Conservation (phyloP, 2,329 filamentous ascomycete species). For the Talaromyces sp. region DNA sequence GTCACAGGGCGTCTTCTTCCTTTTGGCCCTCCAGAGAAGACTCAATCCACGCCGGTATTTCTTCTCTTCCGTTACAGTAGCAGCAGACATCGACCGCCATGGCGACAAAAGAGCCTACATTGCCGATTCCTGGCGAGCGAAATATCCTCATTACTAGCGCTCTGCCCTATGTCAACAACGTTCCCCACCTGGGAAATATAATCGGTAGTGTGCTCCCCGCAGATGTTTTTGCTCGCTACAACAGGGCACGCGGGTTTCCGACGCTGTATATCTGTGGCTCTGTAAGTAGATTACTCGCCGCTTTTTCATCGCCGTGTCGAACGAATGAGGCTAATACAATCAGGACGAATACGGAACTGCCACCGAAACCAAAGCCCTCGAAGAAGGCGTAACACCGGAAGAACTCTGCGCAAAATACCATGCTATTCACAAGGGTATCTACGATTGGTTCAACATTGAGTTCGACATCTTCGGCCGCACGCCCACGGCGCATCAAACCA, state of each 20-base stretch:
- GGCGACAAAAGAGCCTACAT: slow-evolving; percentile 37
- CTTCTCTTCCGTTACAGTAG: neutral
- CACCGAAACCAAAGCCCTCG: slow-evolving; percentile 90
- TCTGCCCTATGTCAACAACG: slow-evolving; percentile 78
- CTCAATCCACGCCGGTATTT: neutral
- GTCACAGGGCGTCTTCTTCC: neutral
- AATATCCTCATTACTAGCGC: slow-evolving; percentile 91
- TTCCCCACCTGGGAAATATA: slow-evolving; percentile 84
- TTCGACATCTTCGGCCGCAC: slow-evolving; percentile 96
- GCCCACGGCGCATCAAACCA: slow-evolving; percentile 80
- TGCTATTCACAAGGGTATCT: slow-evolving; percentile 82
- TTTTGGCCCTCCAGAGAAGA: neutral
- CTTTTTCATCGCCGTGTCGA: neutral
- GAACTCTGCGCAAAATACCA: slow-evolving; percentile 92
- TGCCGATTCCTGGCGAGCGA: slow-evolving; percentile 69
- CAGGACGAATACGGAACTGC: slow-evolving; percentile 90
- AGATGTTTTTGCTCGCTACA: slow-evolving; percentile 67
- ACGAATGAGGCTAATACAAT: neutral
- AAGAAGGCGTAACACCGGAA: slow-evolving; percentile 76
- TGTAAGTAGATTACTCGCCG: slow-evolving; percentile 29
- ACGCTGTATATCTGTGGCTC: slow-evolving; percentile 79
- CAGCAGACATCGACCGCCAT: slow-evolving; percentile 5
- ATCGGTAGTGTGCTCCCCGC: slow-evolving; percentile 84
- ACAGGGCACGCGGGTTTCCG: slow-evolving; percentile 60
- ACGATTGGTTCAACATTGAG: slow-evolving; percentile 92